Conservation (phyloP, 441 rosid genomes). For the Pelargonium exstipulatum region DNA sequence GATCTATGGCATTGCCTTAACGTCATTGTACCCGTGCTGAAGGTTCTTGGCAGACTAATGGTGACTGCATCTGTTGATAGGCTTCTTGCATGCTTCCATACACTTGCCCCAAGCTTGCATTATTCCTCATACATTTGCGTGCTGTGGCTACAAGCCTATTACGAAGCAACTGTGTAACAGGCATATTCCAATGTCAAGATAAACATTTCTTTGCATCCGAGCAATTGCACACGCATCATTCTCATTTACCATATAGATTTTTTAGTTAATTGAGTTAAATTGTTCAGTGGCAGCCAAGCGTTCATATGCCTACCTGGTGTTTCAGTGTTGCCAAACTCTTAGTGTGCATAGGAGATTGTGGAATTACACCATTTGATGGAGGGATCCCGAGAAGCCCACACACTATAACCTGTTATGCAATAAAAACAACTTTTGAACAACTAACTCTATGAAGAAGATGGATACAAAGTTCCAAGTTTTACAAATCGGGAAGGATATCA, state of each 20-base stretch:
- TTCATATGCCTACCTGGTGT: slow-evolving; percentile 49
- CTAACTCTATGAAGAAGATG: slow-evolving; percentile 11
- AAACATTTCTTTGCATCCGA: no score
- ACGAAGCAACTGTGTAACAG: slow-evolving; percentile 45
- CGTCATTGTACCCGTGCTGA: slow-evolving; percentile 40
- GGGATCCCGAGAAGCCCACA: slow-evolving; percentile 79
- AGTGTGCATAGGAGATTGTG: slow-evolving; percentile 81
- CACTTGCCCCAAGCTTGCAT: slow-evolving; percentile 53
- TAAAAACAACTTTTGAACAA: not conserved
- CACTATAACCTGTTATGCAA: slow-evolving; percentile 40
- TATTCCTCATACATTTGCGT: slow-evolving; percentile 41
- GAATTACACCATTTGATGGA: slow-evolving; percentile 75
- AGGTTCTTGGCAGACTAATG: slow-evolving; percentile 53
- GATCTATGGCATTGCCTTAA: not conserved
- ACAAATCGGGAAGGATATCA: no score
- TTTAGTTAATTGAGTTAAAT: no score
- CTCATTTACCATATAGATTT: not conserved
- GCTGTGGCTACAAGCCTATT: slow-evolving; percentile 61
- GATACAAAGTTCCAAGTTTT: not conserved
- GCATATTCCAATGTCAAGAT: no score
- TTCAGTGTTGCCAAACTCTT: slow-evolving; percentile 70
- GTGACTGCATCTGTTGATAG: slow-evolving; percentile 62
- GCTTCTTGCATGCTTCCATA: slow-evolving; percentile 63
- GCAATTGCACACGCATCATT: not conserved
- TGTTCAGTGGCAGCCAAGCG: slow-evolving; percentile 8